phyloP scores from a whole-genome alignment of 2,329 filamentous ascomycete species.

The Exophiala lecanii-corni region DNA sequence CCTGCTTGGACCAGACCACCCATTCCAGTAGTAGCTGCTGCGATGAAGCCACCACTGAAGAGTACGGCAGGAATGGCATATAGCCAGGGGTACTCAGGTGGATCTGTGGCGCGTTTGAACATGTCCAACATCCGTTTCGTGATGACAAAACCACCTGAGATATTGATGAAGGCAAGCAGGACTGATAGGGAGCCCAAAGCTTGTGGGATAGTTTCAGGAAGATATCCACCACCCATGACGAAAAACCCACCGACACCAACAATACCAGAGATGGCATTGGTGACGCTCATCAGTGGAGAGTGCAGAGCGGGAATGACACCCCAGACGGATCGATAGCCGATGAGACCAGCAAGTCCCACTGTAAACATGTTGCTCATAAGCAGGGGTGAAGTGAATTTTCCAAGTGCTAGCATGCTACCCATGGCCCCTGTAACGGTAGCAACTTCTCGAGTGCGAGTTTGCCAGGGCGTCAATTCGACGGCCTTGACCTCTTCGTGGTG shows the following conservation, averaged over 20 bases:
- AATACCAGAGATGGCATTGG: conserved; percentile 86
- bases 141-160: conserved; percentile 84
- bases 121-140: conserved; percentile 92
- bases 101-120: conserved; percentile 81
- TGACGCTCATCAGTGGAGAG: conserved; percentile 87
- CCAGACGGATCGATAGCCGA: conserved; percentile 87
- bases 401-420: conserved; percentile 68
- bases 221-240: conserved; percentile 75
- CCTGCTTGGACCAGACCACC: conserved; percentile 82
- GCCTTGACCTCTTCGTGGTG: conserved; percentile 52
- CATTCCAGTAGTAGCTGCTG: conserved; percentile 73
- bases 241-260: conserved; percentile 85
- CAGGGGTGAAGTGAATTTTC: conserved; percentile 73
- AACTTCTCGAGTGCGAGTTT: conserved; percentile 73
- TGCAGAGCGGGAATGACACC: conserved; percentile 78
- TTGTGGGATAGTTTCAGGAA: conserved; percentile 75
- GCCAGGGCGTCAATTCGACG: conserved; percentile 73
- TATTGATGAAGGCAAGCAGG: conserved; percentile 79
- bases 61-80: conserved; percentile 72
- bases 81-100: conserved; percentile 81
- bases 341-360: conserved; percentile 75
- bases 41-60: conserved; percentile 76
- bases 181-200: conserved; percentile 73
- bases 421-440: conserved; percentile 71
- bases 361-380: conserved; percentile 89